phyloP scores from a whole-genome alignment of 2,329 filamentous ascomycete genomes.

The Cladobotryum mycophilum region DNA sequence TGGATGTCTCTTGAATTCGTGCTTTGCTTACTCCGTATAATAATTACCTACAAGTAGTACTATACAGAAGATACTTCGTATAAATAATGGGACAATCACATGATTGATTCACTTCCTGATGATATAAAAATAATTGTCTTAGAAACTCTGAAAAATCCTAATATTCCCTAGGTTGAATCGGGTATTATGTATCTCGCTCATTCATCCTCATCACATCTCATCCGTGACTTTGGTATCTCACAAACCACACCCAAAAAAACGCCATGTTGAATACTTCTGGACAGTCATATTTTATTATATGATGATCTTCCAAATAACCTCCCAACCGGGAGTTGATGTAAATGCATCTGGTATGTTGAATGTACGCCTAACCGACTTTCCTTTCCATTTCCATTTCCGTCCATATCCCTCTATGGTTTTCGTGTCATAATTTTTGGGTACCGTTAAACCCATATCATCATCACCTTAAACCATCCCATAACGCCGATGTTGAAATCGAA shows the following conservation, averaged over 20 bases:
- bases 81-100: no score
- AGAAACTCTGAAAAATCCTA: not conserved
- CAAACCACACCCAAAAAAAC: constrained; percentile 8
- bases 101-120: no score
- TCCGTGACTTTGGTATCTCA: constrained; percentile 4
- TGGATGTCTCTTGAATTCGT: no score
- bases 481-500: constrained; percentile 57
- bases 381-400: constrained; percentile 14
- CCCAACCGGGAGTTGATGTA: constrained; percentile 26
- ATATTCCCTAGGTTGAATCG: constrained; percentile 13
- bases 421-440: constrained; percentile 27
- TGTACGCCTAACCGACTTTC: constrained; percentile 28
- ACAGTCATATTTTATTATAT: constrained; percentile 20
- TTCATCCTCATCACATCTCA: constrained; percentile 5
- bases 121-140: no score
- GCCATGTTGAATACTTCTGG: constrained; percentile 14
- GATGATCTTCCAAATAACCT: constrained; percentile 20
- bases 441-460: constrained; percentile 27
- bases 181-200: constrained; percentile 9
- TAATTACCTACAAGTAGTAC: no score
- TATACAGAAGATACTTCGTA: no score
- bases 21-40: no score
- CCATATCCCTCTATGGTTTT: constrained; percentile 26
- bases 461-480: constrained; percentile 33
- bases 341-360: constrained; percentile 37